Conservation (phyloP, 352 stramenopile genomes). For the Globisporangium yorkense region DNA sequence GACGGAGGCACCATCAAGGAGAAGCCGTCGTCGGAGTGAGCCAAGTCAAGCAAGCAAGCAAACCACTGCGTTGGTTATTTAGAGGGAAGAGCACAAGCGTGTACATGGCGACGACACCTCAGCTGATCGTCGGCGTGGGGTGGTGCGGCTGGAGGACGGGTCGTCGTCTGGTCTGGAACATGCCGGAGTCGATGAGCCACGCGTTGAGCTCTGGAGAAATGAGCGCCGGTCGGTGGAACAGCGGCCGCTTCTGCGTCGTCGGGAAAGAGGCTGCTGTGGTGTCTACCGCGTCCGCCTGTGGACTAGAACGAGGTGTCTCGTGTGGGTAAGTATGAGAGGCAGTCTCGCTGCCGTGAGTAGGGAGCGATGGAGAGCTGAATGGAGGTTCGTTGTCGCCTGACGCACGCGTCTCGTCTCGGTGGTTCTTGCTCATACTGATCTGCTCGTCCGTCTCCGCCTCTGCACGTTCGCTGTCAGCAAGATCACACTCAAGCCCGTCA, state of each 20-base stretch:
- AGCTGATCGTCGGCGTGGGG: background rate
- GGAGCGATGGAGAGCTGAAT: slow-evolving; percentile 7
- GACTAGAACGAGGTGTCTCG: background rate
- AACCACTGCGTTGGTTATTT: slow-evolving; percentile 1
- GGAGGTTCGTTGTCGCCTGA: slow-evolving; percentile 12
- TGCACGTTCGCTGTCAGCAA: slow-evolving; percentile 1
- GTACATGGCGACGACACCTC: background rate
- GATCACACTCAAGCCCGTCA: background rate
- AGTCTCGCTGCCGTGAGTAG: background rate
- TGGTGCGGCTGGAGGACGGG: background rate
- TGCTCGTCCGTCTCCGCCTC: slow-evolving; percentile 1
- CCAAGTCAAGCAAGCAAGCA: background rate
- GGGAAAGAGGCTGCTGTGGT: background rate
- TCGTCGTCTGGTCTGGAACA: slow-evolving; percentile 34
- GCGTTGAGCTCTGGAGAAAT: slow-evolving; percentile 49
- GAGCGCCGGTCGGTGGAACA: slow-evolving; percentile 50
- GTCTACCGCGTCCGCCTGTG: background rate
- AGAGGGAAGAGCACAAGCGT: background rate
- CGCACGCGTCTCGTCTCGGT: background rate
- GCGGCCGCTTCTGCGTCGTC: slow-evolving; percentile 10
- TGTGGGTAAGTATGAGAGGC: slow-evolving; percentile 13
- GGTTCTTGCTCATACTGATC: background rate
- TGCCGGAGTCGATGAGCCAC: slow-evolving; percentile 39
- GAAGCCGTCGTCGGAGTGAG: no score
- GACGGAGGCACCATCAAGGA: background rate